These are phyloP conservation scores for Hanseniaspora clermontiae DNA, from an alignment of 805 yeast genomes.

Conservation along the genomic window DNA sequence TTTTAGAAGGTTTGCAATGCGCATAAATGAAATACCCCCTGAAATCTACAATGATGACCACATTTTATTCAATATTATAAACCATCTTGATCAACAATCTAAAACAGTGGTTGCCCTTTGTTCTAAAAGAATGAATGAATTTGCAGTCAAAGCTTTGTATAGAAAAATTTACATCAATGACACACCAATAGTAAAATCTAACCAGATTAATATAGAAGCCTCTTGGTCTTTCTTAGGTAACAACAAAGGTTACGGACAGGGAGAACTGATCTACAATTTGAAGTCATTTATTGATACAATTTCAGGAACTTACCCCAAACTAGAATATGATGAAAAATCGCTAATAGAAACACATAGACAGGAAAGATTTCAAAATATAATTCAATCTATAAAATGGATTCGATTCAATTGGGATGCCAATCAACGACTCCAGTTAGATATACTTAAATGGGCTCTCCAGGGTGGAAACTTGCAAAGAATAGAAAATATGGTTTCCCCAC, in stretches of 20 bases:
- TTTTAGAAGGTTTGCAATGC: neutral
- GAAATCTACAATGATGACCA: constrained; percentile 19
- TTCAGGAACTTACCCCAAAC: neutral
- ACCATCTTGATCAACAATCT: constrained; percentile 29
- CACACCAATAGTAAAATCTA: constrained; percentile 30
- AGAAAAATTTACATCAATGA: constrained; percentile 32
- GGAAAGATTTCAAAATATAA: constrained; percentile 17
- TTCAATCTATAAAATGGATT: constrained; percentile 28
- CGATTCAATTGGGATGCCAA: constrained; percentile 35
- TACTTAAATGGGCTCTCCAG: constrained; percentile 24
- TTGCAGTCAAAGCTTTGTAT: constrained; percentile 28
- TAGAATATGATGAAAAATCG: constrained; percentile 15
- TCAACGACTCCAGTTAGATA: constrained; percentile 22
- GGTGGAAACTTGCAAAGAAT: constrained; percentile 27
- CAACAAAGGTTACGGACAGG: constrained; percentile 13
- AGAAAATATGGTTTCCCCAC: constrained; percentile 33
- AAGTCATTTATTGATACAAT: neutral
- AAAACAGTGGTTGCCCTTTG: constrained; percentile 23
- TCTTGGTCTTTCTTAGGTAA: constrained; percentile 29
- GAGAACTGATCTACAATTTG: neutral
- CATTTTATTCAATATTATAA: constrained; percentile 24
- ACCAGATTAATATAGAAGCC: constrained; percentile 28
- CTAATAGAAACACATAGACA: constrained; percentile 21
- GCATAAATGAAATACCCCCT: neutral
- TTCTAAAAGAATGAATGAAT: constrained; percentile 22